Evolutionary conservation across 495 filamentous ascomycete genomes (phyloP).

Genomic region (Cenococcum geophilum): DNA sequence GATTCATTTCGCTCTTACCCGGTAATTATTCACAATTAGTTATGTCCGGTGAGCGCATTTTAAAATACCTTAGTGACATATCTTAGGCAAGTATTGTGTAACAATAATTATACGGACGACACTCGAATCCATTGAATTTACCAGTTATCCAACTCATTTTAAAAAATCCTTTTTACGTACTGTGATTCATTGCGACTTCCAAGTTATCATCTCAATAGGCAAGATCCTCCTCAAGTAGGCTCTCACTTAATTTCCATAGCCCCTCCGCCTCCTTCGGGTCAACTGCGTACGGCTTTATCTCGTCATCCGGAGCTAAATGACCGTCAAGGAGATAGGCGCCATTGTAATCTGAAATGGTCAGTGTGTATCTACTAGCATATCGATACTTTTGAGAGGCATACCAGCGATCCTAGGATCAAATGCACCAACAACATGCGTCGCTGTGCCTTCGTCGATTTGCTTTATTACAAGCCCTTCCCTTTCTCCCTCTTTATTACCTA

Average conservation of each 20-base stretch:
- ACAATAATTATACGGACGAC: too few relatives aligned
- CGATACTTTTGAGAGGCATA: not conserved
- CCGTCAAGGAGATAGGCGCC: slow-evolving; percentile 5
- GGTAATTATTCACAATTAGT: too few relatives aligned
- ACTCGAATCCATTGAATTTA: too few relatives aligned
- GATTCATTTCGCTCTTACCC: too few relatives aligned
- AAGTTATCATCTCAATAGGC: not conserved
- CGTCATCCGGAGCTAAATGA: not conserved
- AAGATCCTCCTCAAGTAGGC: slow-evolving; percentile 10
- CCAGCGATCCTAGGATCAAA: slow-evolving; percentile 2
- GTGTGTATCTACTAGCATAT: not conserved
- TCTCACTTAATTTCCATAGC: slow-evolving; percentile 12
- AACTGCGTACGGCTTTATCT: slow-evolving; percentile 2
- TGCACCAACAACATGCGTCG: slow-evolving; percentile 4
- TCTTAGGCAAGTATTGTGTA: too few relatives aligned
- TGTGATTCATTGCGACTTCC: too few relatives aligned
- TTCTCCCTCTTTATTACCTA: slow-evolving; percentile 3
- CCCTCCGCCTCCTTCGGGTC: slow-evolving; percentile 5
- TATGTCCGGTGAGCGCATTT: too few relatives aligned
- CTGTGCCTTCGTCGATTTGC: not conserved
- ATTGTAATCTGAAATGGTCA: not conserved
- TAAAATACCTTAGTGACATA: too few relatives aligned
- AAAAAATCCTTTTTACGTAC: too few relatives aligned
- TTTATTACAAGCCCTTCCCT: not conserved
- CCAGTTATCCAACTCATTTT: too few relatives aligned